Conservation (phyloP, 1,284 basidiomycete species). For the Sphagnurus paluster region DNA sequence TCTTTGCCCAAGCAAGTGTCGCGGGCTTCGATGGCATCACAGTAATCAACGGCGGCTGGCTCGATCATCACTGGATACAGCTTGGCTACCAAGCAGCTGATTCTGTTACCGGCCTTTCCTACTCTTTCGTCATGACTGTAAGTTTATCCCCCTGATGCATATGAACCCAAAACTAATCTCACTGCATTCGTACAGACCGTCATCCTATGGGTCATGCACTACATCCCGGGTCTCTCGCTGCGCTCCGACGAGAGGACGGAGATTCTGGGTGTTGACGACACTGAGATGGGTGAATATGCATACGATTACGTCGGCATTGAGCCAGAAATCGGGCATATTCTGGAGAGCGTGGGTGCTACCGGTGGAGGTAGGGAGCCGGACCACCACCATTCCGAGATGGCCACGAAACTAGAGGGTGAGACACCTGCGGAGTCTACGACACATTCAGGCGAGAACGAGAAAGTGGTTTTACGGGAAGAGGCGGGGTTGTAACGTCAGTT, state of each 20-base stretch:
- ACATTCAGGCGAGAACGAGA: too few species aligned
- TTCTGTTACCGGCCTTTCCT: constrained; percentile 70
- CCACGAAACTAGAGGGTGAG: too few species aligned
- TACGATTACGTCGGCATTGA: constrained; percentile 87
- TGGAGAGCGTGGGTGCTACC: constrained; percentile 10
- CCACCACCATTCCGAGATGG: constrained; percentile 15
- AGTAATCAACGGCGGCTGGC: constrained; percentile 83
- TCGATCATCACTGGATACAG: constrained; percentile 84
- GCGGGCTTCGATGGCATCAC: constrained; percentile 83
- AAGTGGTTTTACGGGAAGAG: too few species aligned
- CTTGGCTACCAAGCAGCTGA: constrained; percentile 89
- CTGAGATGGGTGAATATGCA: constrained; percentile 93
- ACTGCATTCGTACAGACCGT: constrained; percentile 51
- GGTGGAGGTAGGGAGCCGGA: constrained; percentile 26
- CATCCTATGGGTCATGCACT: constrained; percentile 93
- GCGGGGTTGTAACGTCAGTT: too few species aligned
- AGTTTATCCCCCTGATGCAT: constrained; percentile 23
- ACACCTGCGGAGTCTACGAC: too few species aligned
- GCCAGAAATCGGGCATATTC: constrained; percentile 39
- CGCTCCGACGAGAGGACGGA: constrained; percentile 83
- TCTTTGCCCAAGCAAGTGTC: constrained; percentile 88
- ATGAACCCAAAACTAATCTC: neutral
- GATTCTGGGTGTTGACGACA: constrained; percentile 91
- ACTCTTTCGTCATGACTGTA: constrained; percentile 83
- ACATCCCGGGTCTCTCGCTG: constrained; percentile 83